These are phyloP conservation scores for Lasiosphaeria hispida DNA, from an alignment of 495 filamentous ascomycete species.

Conservation along the genomic window DNA sequence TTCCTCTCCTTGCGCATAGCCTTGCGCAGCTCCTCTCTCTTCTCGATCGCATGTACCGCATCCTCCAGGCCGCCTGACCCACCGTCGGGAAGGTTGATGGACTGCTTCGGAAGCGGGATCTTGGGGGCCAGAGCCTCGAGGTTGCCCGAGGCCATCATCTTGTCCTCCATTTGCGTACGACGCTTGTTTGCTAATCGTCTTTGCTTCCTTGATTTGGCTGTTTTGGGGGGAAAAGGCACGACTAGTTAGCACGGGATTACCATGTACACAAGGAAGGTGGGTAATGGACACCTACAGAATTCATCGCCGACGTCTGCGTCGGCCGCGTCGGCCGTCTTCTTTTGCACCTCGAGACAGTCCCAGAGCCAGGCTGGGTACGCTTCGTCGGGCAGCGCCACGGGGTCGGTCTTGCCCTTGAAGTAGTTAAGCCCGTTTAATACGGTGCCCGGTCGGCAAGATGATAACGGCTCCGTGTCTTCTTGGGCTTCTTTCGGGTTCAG, in stretches of 20 bases:
- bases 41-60: slow-evolving; percentile 55
- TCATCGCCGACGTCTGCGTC: slow-evolving; percentile 56
- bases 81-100: slow-evolving; percentile 71
- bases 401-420: slow-evolving; percentile 68
- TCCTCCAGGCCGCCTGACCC: slow-evolving; percentile 56
- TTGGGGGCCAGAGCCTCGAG: slow-evolving; percentile 64
- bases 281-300: slow-evolving; percentile 62
- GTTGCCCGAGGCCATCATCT: slow-evolving; percentile 62
- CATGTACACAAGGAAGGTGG: neutral
- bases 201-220: slow-evolving; percentile 79
- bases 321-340: slow-evolving; percentile 37
- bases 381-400: slow-evolving; percentile 71
- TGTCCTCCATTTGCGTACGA: slow-evolving; percentile 61
- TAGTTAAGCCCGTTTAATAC: slow-evolving; percentile 79
- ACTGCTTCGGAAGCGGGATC: slow-evolving; percentile 81
- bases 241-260: neutral
- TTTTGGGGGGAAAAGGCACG: no score
- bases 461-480: slow-evolving; percentile 27
- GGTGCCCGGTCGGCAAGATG: slow-evolving; percentile 64
- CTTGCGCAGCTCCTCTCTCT: slow-evolving; percentile 63
- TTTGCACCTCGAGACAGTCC: slow-evolving; percentile 62
- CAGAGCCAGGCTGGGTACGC: slow-evolving; percentile 95
- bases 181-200: slow-evolving; percentile 64
- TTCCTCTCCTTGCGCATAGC: slow-evolving; percentile 71
- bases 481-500: slow-evolving; percentile 23